A percentile compares a stretch with the other conserved stretches of the same genome.
phyloP scores from a whole-genome alignment of 2,329 filamentous ascomycete genomes.

The Paecilomyces sp. region DNA sequence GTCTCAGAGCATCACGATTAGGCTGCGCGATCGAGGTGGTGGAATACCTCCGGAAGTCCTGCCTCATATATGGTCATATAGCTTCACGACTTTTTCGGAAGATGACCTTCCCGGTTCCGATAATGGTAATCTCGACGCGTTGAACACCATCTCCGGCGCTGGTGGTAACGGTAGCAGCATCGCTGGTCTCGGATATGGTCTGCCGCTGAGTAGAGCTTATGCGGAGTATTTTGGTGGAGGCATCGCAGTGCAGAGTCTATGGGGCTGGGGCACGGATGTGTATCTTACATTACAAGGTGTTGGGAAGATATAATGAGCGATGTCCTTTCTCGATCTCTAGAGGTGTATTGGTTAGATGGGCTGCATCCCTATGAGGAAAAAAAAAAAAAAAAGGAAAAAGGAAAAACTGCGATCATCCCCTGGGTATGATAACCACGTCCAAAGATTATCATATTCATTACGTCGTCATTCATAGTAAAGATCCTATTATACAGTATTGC shows the following conservation, averaged over 20 bases:
- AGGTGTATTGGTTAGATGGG: neutral
- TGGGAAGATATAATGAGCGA: conserved; percentile 38
- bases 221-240: conserved; percentile 97
- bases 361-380: no score
- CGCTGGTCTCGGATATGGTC: conserved; percentile 84
- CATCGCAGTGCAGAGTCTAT: conserved; percentile 88
- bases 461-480: neutral
- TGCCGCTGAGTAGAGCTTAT: conserved; percentile 86
- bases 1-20: conserved; percentile 80
- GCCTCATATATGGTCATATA: conserved; percentile 91
- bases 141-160: conserved; percentile 67
- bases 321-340: neutral
- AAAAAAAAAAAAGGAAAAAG: no score
- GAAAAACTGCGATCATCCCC: no score
- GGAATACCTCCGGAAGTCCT: conserved; percentile 81
- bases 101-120: conserved; percentile 45
- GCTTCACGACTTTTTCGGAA: conserved; percentile 88
- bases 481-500: no score
- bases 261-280: conserved; percentile 78
- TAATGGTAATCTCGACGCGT: conserved; percentile 55
- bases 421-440: no score
- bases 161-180: conserved; percentile 74
- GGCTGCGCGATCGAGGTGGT: conserved; percentile 90
- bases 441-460: neutral
- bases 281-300: conserved; percentile 58